Evolutionary conservation across 176 grass and related monocot genomes (phyloP).

Genomic region (Carex pumila): DNA sequence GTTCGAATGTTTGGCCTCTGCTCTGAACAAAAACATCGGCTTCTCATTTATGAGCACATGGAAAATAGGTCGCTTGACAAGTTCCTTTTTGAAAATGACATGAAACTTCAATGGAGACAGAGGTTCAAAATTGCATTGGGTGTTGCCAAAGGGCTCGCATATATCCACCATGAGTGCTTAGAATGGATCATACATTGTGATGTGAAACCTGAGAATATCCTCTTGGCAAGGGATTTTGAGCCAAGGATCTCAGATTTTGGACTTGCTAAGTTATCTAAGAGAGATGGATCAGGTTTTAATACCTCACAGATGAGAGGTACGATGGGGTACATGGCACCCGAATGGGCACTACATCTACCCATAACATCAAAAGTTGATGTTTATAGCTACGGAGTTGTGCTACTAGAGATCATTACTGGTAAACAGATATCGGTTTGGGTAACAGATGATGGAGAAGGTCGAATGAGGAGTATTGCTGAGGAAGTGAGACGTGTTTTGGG

Average conservation of each 20-base stretch:
- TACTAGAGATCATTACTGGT: constrained; percentile 54
- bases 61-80: constrained; percentile 63
- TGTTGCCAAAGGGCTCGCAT: constrained; percentile 49
- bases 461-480: constrained; percentile 12
- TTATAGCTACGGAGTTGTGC: constrained; percentile 56
- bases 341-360: constrained; percentile 39
- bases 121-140: constrained; percentile 68
- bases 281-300: constrained; percentile 27
- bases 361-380: constrained; percentile 63
- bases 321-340: constrained; percentile 63
- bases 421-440: constrained; percentile 33
- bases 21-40: constrained; percentile 27
- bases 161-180: constrained; percentile 79
- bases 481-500: constrained; percentile 33
- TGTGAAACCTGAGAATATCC: constrained; percentile 78
- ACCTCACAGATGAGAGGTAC: constrained; percentile 57
- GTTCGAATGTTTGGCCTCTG: constrained; percentile 56
- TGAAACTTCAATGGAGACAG: constrained; percentile 42
- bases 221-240: constrained; percentile 55
- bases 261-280: constrained; percentile 51
- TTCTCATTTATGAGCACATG: constrained; percentile 59
- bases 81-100: constrained; percentile 42
- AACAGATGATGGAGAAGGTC: background rate
- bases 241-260: constrained; percentile 73
- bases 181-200: constrained; percentile 84